These are phyloP conservation scores for Teunomyces funiuensis DNA, from an alignment of 805 yeast species.

Conservation along the genomic window DNA sequence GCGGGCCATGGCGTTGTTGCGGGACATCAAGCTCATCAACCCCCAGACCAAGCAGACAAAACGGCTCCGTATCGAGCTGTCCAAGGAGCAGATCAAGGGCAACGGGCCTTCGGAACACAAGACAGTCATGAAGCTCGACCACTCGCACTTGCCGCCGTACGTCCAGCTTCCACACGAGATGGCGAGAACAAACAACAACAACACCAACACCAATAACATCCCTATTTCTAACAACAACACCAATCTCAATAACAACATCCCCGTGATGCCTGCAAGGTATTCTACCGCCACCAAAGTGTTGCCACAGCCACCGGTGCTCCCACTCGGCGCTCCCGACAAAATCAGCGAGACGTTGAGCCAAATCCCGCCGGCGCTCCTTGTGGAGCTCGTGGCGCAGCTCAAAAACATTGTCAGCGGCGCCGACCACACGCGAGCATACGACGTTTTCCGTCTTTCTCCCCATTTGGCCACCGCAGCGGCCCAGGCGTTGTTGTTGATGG, in stretches of 20 bases:
- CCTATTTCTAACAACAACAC: too few species aligned
- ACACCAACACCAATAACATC: too few species aligned
- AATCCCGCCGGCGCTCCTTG: constrained; percentile 68
- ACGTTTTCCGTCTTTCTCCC: constrained; percentile 53
- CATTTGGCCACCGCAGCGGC: constrained; percentile 65
- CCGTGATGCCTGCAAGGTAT: constrained; percentile 3
- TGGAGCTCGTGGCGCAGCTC: constrained; percentile 66
- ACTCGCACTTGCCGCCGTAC: constrained; percentile 52
- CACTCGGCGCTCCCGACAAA: constrained; percentile 53
- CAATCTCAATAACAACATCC: too few species aligned
- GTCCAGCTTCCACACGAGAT: constrained; percentile 58
- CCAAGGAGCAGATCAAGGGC: constrained; percentile 57
- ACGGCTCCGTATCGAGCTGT: constrained; percentile 54
- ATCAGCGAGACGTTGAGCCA: constrained; percentile 61
- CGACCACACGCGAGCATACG: constrained; percentile 50
- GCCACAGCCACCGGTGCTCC: constrained; percentile 48
- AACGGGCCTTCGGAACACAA: constrained; percentile 35
- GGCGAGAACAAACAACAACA: constrained; percentile 16
- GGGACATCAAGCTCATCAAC: constrained; percentile 40
- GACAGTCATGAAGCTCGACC: constrained; percentile 43
- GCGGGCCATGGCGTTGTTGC: constrained; percentile 44
- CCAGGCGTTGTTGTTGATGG: constrained; percentile 75
- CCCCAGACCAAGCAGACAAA: constrained; percentile 32
- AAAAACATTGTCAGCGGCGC: constrained; percentile 56
- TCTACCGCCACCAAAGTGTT: constrained; percentile 53